These are phyloP conservation scores for Yamagishiella unicocca DNA, from an alignment of 139 green algal genomes.

Conservation along the genomic window DNA sequence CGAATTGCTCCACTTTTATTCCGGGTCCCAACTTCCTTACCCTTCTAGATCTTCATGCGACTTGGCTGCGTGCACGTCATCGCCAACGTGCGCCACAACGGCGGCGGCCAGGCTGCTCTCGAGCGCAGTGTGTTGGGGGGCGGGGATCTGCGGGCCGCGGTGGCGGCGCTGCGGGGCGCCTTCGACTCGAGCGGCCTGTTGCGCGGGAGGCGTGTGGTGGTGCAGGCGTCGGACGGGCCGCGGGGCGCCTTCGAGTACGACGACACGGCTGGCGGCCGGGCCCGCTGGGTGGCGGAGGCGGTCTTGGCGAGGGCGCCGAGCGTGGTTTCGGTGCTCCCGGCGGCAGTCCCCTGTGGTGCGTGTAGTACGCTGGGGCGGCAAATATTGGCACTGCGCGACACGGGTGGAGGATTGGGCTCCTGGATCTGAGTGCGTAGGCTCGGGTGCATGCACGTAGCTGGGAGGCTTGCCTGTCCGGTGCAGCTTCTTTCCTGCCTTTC, in stretches of 20 bases:
- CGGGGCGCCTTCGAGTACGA: conserved; percentile 6
- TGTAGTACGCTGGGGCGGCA: too few relatives aligned
- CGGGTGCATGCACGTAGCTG: too few relatives aligned
- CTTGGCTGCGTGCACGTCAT: conserved; percentile 42
- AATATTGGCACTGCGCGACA: too few relatives aligned
- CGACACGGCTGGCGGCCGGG: background rate
- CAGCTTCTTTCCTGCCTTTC: too few relatives aligned
- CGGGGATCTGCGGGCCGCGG: background rate
- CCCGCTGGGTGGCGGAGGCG: conserved; percentile 25
- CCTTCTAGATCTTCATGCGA: conserved; percentile 29
- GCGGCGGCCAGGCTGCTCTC: background rate
- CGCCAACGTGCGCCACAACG: conserved; percentile 3
- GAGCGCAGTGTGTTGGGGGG: conserved; percentile 2
- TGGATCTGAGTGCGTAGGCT: too few relatives aligned
- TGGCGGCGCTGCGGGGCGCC: background rate
- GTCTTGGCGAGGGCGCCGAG: background rate
- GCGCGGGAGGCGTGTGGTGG: conserved; percentile 22
- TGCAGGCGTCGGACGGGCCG: conserved; percentile 30
- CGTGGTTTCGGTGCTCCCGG: background rate
- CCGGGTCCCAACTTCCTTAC: too few relatives aligned
- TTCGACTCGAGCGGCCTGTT: conserved; percentile 29
- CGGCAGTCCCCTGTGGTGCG: background rate
- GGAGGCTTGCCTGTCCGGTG: too few relatives aligned
- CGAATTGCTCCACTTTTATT: too few relatives aligned
- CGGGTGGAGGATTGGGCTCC: too few relatives aligned